A percentile compares a stretch with the other conserved stretches of the same genome.
Conservation (phyloP, 345 rosid species). For the Eutrema heterophyllum region DNA sequence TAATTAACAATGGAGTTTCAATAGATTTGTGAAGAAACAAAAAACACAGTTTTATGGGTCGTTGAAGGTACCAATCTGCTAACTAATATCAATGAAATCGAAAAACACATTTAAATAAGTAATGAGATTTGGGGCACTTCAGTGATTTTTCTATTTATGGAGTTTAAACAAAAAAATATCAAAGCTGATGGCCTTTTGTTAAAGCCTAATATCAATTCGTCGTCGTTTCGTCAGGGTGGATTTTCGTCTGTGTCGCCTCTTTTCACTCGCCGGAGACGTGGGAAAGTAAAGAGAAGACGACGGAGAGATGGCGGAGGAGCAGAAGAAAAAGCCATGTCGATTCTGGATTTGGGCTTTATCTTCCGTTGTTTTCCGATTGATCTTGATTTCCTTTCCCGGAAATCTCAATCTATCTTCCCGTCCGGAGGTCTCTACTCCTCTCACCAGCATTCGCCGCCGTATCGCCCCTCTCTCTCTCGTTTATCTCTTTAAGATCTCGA, state of each 20-base stretch:
- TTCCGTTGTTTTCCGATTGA: conserved; percentile 43
- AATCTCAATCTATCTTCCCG: conserved; percentile 74
- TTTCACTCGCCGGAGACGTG: conserved; percentile 20
- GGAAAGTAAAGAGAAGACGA: conserved; percentile 10
- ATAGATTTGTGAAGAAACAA: no score
- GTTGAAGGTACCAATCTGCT: no score
- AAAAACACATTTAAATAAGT: no score
- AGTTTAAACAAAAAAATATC: no score
- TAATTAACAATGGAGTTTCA: no score
- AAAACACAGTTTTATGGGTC: no score
- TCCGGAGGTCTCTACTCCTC: conserved; percentile 94
- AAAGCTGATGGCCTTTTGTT: background rate
- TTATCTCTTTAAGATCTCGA: background rate
- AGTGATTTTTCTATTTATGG: no score
- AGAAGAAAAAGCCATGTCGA: conserved; percentile 14
- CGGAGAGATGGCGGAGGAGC: conserved; percentile 27
- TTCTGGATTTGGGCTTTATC: conserved; percentile 55
- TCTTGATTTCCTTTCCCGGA: conserved; percentile 51
- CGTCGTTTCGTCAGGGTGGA: background rate
- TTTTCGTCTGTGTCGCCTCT: conserved; percentile 9
- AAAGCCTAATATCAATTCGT: background rate
- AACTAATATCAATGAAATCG: no score
- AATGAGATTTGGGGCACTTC: no score
- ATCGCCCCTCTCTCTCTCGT: conserved; percentile 17
- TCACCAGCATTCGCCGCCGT: conserved; percentile 96